Conservation (phyloP, 2,329 filamentous ascomycete genomes). For the Ophiocordyceps camponoti-leonardi region DNA sequence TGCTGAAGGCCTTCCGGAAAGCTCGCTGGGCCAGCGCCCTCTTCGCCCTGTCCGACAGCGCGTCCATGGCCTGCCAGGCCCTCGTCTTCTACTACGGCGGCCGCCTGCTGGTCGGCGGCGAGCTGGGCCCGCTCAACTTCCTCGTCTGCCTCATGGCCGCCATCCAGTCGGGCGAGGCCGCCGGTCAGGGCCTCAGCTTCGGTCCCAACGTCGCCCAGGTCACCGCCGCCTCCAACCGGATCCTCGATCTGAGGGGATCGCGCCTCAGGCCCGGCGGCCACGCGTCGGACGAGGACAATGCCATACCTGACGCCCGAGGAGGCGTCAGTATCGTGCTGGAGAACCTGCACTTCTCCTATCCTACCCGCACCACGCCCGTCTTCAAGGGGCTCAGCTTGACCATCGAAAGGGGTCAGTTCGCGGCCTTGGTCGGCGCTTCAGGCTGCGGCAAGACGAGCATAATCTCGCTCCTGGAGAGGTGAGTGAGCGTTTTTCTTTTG, state of each 20-base stretch:
- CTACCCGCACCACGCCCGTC: constrained; percentile 36
- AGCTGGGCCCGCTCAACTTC: constrained; percentile 29
- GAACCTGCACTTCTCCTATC: constrained; percentile 43
- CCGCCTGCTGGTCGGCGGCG: constrained; percentile 32
- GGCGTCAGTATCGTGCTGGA: constrained; percentile 39
- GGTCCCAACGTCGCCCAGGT: constrained; percentile 46
- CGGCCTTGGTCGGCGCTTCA: constrained; percentile 51
- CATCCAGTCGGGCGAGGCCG: constrained; percentile 48
- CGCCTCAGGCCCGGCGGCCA: constrained; percentile 16
- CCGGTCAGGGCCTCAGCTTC: constrained; percentile 51
- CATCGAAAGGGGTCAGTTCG: constrained; percentile 52
- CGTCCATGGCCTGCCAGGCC: constrained; percentile 44
- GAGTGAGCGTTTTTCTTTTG: not conserved
- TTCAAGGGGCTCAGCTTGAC: constrained; percentile 45
- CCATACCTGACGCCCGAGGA: constrained; percentile 26
- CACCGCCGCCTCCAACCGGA: constrained; percentile 40
- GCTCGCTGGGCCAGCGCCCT: constrained; percentile 45
- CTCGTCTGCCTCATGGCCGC: constrained; percentile 47
- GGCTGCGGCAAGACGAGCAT: constrained; percentile 61
- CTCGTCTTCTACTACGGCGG: constrained; percentile 52
- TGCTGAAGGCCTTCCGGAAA: constrained; percentile 39
- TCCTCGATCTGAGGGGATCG: constrained; percentile 32
- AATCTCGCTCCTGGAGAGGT: constrained; percentile 41
- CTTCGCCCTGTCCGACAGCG: constrained; percentile 53
- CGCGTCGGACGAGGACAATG: constrained; percentile 10